Evolutionary conservation across 129 eudicot genomes (phyloP), one percentile per base, ranked within the genome.

Genomic region (Flaveria trinervia): DNA sequence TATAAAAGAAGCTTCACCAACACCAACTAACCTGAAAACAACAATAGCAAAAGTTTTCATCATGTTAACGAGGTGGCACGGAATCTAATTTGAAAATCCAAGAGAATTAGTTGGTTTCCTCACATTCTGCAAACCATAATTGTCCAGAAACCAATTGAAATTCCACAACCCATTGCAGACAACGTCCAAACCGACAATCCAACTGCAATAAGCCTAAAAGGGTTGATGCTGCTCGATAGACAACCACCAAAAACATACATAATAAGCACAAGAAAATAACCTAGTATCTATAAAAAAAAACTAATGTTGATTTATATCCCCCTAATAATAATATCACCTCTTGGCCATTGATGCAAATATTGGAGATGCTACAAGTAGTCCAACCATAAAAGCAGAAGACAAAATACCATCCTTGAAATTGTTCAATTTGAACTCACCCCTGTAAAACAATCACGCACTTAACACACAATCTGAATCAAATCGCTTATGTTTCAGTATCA

Each of bases 351-450:
- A 83, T 80, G 98, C 98, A 83, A 93, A 93, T 64, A 93, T 84
- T 16, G 98, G 98, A 78, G 98, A 93, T 65, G 98, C 96, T 73
- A 90, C 72, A 48, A 93, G 86, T 79, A 93, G 95, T 20, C 98
- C 98, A 71, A 90, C 96, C 98, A 93, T 93, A 82, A 93, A 93
- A 65, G 98, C 98, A 67, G 98, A 93, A 33, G 98, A 88, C 78
- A 93, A 43, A 75, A 93, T 80, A 46, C 98, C 98, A 90, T 90
- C 98, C 79, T 90, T 82, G 65, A 83, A 86, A 80, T 93, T 93
- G 80, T 3, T 88, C 83, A 93, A 62, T 66, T 83, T 66, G 69
- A 90, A 93, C 17, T 85, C 88, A 16, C 96, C 96, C 87, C 98
- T 92, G 87, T 41, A 72, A 48, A 79, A 10, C 48, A 74, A 11